Percentiles rank a stretch among this genome's conserved stretches.
These are phyloP conservation scores for Cucurbita argyrosperma DNA, from an alignment of 306 rosid genomes.

Conservation along the genomic window DNA sequence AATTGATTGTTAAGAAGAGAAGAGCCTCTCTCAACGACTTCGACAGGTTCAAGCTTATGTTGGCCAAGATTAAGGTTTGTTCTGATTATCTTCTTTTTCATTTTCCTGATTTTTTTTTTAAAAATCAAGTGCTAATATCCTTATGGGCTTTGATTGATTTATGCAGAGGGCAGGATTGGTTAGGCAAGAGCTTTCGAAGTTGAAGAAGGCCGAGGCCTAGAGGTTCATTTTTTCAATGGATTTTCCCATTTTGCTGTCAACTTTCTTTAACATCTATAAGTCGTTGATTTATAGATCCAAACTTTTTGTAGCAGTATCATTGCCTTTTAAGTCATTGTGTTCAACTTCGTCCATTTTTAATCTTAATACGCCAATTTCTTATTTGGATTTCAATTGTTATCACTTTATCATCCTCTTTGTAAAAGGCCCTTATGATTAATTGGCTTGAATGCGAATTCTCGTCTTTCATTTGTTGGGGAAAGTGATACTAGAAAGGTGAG, in stretches of 20 bases:
- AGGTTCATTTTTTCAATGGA: background rate
- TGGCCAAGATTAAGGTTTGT: slow-evolving; percentile 83
- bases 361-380: background rate
- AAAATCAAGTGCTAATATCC: too few relatives aligned
- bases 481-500: background rate
- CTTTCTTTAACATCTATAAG: background rate
- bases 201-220: slow-evolving; percentile 57
- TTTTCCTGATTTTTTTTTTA: background rate
- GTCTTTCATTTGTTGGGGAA: background rate
- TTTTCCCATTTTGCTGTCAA: background rate
- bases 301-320: background rate
- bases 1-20: slow-evolving; percentile 66
- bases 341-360: background rate
- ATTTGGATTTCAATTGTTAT: background rate
- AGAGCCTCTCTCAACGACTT: slow-evolving; percentile 73
- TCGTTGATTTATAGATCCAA: background rate
- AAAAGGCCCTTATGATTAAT: background rate
- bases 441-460: background rate
- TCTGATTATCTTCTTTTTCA: background rate
- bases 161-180: slow-evolving; percentile 79
- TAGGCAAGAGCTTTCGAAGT: slow-evolving; percentile 66
- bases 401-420: background rate
- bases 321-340: background rate
- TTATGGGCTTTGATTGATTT: background rate
- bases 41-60: slow-evolving; percentile 89